Conservation (phyloP, 345 rosid genomes). For the Diplotaxis tenuifolia region DNA sequence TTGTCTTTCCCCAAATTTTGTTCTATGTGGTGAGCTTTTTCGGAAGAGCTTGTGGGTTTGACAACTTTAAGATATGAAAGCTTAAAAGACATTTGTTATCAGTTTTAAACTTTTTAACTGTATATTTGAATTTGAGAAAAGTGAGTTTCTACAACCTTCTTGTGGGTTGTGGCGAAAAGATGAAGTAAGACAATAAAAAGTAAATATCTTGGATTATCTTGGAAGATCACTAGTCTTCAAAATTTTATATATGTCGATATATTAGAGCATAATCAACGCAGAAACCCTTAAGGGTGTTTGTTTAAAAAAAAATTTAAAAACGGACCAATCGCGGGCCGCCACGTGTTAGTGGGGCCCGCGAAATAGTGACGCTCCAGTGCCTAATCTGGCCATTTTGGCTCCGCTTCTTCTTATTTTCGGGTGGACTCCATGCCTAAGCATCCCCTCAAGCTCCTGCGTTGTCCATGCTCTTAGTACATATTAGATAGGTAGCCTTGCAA, state of each 20-base stretch:
- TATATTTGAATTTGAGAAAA: constrained; percentile 69
- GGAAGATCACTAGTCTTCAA: constrained; percentile 82
- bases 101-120: constrained; percentile 57
- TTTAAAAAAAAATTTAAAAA: no score
- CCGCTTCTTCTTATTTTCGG: no score
- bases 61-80: constrained; percentile 72
- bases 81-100: constrained; percentile 70
- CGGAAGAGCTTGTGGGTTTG: constrained; percentile 58
- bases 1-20: constrained; percentile 72
- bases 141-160: constrained; percentile 78
- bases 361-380: no score
- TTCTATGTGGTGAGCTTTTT: constrained; percentile 64
- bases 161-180: constrained; percentile 70
- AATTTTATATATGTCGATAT: neutral
- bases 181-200: constrained; percentile 65
- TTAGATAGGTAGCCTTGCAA: neutral
- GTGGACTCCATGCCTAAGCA: no score
- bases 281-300: no score
- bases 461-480: no score
- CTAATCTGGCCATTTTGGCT: no score
- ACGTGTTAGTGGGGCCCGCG: no score
- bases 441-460: no score
- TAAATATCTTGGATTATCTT: constrained; percentile 61
- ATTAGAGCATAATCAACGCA: no score
- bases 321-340: no score